Conservation (phyloP, 192 early-diverging fungal genomes). For the Coemansia sp. region DNA sequence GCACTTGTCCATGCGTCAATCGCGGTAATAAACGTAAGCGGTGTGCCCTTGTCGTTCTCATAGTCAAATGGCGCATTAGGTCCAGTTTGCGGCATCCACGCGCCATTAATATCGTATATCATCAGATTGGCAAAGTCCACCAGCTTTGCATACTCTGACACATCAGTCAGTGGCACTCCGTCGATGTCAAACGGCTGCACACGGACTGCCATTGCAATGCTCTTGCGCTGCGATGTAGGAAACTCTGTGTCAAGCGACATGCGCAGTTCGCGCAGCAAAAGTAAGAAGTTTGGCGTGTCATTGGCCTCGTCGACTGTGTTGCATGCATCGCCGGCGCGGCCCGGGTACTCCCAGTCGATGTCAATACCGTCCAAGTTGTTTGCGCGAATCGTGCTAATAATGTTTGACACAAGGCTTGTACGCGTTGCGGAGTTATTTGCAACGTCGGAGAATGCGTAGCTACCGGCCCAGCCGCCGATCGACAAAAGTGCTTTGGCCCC, state of each 20-base stretch:
- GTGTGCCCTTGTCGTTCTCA: slow-evolving; percentile 30
- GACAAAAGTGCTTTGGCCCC: slow-evolving; percentile 62
- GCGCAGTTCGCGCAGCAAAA: slow-evolving; percentile 62
- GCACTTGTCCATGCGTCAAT: slow-evolving; percentile 56
- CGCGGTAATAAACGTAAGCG: slow-evolving; percentile 44
- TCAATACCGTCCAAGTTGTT: slow-evolving; percentile 62
- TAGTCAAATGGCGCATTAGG: slow-evolving; percentile 61
- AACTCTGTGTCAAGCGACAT: slow-evolving; percentile 13
- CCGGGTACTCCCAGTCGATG: slow-evolving; percentile 76
- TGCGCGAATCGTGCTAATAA: slow-evolving; percentile 40
- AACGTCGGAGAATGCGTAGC: slow-evolving; percentile 51
- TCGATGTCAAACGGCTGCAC: slow-evolving; percentile 59
- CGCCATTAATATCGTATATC: slow-evolving; percentile 63
- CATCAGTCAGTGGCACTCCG: slow-evolving; percentile 48
- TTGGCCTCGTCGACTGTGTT: slow-evolving; percentile 53
- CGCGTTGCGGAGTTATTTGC: slow-evolving; percentile 28
- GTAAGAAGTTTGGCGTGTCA: slow-evolving; percentile 63
- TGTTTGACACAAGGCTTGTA: slow-evolving; percentile 48
- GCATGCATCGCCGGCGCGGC: slow-evolving; percentile 46
- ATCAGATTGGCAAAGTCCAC: slow-evolving; percentile 70
- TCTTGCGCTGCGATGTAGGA: slow-evolving; percentile 45
- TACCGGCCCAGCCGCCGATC: slow-evolving; percentile 68
- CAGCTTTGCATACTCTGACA: slow-evolving; percentile 58
- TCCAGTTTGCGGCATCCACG: slow-evolving; percentile 56
- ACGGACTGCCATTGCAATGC: slow-evolving; percentile 64